Evolutionary conservation across 257 asterid genomes (phyloP).

Genomic region (Petunia axillaris): DNA sequence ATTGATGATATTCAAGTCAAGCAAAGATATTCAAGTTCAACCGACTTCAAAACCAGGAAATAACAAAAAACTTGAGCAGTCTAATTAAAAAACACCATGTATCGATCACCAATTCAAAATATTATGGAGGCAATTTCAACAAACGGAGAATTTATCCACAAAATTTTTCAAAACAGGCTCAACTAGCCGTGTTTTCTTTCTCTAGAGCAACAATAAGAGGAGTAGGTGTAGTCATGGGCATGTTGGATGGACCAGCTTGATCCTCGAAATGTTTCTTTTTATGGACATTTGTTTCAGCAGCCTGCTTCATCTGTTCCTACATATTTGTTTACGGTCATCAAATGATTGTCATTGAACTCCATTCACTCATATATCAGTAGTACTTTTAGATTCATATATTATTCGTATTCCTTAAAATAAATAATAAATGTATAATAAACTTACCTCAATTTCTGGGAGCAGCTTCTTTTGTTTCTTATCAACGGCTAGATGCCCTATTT

Average conservation of each 20-base stretch:
- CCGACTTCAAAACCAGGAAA: background rate
- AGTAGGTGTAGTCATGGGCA: no score
- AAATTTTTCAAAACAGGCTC: background rate
- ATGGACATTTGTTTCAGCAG: background rate
- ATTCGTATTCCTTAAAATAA: no score
- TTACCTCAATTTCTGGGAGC: background rate
- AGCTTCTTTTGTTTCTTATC: background rate
- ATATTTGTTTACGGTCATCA: background rate
- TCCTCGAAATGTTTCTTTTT: background rate
- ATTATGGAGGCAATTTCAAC: background rate
- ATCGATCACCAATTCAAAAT: background rate
- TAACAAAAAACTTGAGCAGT: background rate
- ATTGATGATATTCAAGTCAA: no score
- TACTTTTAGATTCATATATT: no score
- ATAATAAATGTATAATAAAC: background rate
- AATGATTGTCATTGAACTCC: background rate
- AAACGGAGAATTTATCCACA: background rate
- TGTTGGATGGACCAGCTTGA: background rate
- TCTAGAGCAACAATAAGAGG: background rate
- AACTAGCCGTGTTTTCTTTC: background rate
- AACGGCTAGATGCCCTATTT: background rate
- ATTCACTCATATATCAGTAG: no score
- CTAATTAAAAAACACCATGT: background rate
- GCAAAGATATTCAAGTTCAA: background rate
- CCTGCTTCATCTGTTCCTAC: background rate